Evolutionary conservation across 164 flowering plant species (phyloP), one percentile per base, ranked within the genome.

Genomic region (Tetrastigma voinierianum): DNA sequence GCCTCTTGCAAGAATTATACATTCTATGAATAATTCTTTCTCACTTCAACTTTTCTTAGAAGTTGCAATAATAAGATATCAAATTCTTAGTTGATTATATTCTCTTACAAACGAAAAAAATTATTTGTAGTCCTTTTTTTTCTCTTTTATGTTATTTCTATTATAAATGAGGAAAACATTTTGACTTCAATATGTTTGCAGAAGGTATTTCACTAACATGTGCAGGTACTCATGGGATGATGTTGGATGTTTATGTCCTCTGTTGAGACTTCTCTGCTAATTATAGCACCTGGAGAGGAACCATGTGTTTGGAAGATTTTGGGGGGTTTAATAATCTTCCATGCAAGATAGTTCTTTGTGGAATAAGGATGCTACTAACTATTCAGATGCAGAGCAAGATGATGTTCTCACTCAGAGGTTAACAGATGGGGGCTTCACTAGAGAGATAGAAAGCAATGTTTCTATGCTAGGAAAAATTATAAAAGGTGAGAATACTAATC

Each of bases 241-340:
- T 59, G 99, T 96, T 67, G 99, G 99, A 40, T 92, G 99, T 73
- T 83, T 96, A 72, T 96, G 99, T 63, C 99, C 99, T 40, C 89
- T 92, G n/a, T 54, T 98, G 97, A 18, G 99, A 96, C 75, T 81
- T 92, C 53, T 93, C 89, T n/a, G n/a, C n/a, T 70, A 96, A 96
- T 69, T 96, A 96, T 72, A 84, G 89, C 96, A 47, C 98, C 98
- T 53, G 92, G 82, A 53, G 91, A 81, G 62, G 92, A 85, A 21
- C 40, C 62, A 19, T 49, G 43, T 60, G 45, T 20, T 43, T 62
- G 44, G 51, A 84, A 72, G 57, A 77, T 52, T 69, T 44, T 51
- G 13, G 70, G 57, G n/a, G 51, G 43, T 59, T 46, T 13, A 40
- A 57, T 2, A 47, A 21, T 72, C 74, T 46, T 55, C 80, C 43